Evolutionary conservation across 2,329 filamentous ascomycete genomes (phyloP).

Genomic region (Trichophyton equinum): DNA sequence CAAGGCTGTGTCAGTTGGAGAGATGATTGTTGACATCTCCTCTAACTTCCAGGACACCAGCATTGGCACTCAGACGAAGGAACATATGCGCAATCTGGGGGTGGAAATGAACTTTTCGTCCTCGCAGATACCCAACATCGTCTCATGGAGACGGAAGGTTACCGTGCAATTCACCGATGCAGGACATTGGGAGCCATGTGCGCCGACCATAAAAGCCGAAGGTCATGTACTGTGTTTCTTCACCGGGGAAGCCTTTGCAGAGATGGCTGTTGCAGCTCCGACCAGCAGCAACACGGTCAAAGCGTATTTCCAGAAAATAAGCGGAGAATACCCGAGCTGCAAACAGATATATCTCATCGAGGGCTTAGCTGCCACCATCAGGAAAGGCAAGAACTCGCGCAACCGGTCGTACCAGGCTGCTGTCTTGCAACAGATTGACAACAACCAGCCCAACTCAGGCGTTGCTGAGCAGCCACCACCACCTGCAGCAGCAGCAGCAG

Average conservation of each 20-base stretch:
- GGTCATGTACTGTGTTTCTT: conserved; percentile 51
- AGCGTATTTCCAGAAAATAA: conserved; percentile 46
- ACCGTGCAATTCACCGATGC: conserved; percentile 48
- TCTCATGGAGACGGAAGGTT: conserved; percentile 59
- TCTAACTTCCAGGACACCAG: conserved; percentile 39
- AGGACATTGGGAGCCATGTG: conserved; percentile 53
- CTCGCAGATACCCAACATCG: conserved; percentile 36
- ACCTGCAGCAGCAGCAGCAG: too few relatives aligned
- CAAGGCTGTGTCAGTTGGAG: conserved; percentile 58
- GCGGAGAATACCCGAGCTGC: conserved; percentile 40
- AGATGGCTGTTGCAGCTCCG: conserved; percentile 35
- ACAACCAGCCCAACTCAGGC: conserved; percentile 23
- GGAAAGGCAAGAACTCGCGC: conserved; percentile 53
- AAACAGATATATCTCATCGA: conserved; percentile 60
- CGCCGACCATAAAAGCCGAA: conserved; percentile 40
- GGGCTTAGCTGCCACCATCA: conserved; percentile 52
- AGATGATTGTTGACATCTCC: conserved; percentile 67
- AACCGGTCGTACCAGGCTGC: conserved; percentile 57
- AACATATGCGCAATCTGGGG: conserved; percentile 31
- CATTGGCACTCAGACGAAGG: conserved; percentile 32
- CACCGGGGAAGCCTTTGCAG: conserved; percentile 52
- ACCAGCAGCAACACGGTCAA: conserved; percentile 37
- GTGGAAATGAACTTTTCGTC: conserved; percentile 31
- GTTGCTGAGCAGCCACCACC: too few relatives aligned
- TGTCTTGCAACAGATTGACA: conserved; percentile 38